Evolutionary conservation across 2,329 filamentous ascomycete genomes (phyloP).

Genomic region (Calonectria pseudoreteaudii): DNA sequence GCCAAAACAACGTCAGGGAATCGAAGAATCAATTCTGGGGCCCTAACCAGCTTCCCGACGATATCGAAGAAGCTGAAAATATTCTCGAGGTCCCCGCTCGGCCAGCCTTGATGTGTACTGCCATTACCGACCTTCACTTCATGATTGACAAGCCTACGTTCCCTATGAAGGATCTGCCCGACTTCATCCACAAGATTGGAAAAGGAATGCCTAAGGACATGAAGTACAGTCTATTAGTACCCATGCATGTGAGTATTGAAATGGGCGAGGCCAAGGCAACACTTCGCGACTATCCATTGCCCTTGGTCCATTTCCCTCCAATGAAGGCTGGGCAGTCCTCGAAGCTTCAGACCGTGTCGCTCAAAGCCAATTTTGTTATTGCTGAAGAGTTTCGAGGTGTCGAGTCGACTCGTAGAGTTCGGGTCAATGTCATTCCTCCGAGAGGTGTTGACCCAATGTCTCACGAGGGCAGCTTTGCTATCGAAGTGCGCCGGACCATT

Average conservation of each 20-base stretch:
- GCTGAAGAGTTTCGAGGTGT: slow-evolving; percentile 90
- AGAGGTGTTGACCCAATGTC: slow-evolving; percentile 66
- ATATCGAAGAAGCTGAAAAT: slow-evolving; percentile 83
- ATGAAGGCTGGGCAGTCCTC: slow-evolving; percentile 84
- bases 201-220: slow-evolving; percentile 96
- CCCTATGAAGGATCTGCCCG: slow-evolving; percentile 81
- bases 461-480: slow-evolving; percentile 76
- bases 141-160: slow-evolving; percentile 94
- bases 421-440: slow-evolving; percentile 86
- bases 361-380: slow-evolving; percentile 93
- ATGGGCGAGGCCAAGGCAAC: slow-evolving; percentile 92
- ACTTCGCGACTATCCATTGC: slow-evolving; percentile 92
- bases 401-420: slow-evolving; percentile 83
- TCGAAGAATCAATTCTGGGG: slow-evolving; percentile 86
- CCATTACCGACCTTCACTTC: slow-evolving; percentile 87
- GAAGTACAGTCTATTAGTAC: slow-evolving; percentile 88
- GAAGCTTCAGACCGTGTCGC: slow-evolving; percentile 81
- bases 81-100: slow-evolving; percentile 88
- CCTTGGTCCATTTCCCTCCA: slow-evolving; percentile 88
- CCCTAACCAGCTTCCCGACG: slow-evolving; percentile 82
- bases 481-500: slow-evolving; percentile 91
- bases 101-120: slow-evolving; percentile 82
- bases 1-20: slow-evolving; percentile 81
- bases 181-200: slow-evolving; percentile 89
- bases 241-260: slow-evolving; percentile 88